Conservation (phyloP, 2,329 filamentous ascomycete species). For the Paecilomyces sp. region DNA sequence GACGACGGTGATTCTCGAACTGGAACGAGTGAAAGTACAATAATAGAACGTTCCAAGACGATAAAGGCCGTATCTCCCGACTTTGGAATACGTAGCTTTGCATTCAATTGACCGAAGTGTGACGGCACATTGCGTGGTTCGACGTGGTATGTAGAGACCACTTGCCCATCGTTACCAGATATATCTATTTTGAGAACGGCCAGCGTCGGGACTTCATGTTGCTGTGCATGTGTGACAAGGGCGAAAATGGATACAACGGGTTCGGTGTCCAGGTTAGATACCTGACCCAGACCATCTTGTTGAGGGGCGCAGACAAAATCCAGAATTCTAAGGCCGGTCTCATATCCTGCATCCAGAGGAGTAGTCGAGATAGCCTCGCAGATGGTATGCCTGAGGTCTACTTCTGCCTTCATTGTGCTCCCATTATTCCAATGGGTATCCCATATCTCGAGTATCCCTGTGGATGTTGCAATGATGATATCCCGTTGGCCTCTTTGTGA, state of each 20-base stretch:
- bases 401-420: conserved; percentile 64
- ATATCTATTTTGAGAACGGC: conserved; percentile 67
- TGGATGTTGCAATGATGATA: conserved; percentile 69
- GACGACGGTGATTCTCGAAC: conserved; percentile 65
- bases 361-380: conserved; percentile 53
- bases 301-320: conserved; percentile 62
- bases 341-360: conserved; percentile 44
- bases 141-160: conserved; percentile 63
- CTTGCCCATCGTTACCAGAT: conserved; percentile 42
- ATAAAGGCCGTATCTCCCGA: conserved; percentile 76
- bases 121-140: conserved; percentile 55
- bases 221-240: conserved; percentile 49
- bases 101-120: conserved; percentile 37
- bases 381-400: conserved; percentile 62
- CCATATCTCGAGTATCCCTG: conserved; percentile 77
- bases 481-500: conserved; percentile 75
- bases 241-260: conserved; percentile 51
- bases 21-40: conserved; percentile 66
- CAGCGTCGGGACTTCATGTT: conserved; percentile 38
- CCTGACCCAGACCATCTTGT: conserved; percentile 9
- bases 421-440: conserved; percentile 82
- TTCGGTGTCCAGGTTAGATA: conserved; percentile 41
- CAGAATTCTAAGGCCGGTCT: conserved; percentile 62
- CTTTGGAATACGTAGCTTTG: conserved; percentile 68
- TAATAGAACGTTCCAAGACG: conserved; percentile 69